A percentile compares a stretch with the other conserved stretches of the same genome.
Conservation (phyloP, 2,329 filamentous ascomycete genomes). For the Daldinia sp. region DNA sequence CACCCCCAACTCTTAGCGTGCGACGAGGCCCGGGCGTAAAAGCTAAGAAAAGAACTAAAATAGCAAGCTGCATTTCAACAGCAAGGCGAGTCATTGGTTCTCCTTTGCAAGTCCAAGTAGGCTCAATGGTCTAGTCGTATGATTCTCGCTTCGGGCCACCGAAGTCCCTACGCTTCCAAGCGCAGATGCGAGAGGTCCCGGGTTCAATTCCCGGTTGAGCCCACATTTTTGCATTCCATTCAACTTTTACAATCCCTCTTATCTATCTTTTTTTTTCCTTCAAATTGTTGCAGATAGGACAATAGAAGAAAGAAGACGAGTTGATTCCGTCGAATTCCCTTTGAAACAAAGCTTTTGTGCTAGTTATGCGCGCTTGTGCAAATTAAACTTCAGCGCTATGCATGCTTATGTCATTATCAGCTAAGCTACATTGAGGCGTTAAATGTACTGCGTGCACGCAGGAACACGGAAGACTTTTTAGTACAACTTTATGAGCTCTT, state of each 20-base stretch:
- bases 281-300: no score
- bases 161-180: conserved; percentile 9
- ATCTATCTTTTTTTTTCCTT: no score
- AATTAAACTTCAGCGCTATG: neutral
- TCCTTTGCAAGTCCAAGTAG: neutral
- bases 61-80: neutral
- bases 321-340: no score
- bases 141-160: conserved; percentile 16
- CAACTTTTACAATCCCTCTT: no score
- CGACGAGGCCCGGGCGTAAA: no score
- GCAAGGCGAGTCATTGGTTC: neutral
- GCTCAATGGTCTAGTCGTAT: conserved; percentile 18
- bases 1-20: neutral
- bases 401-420: neutral
- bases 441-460: no score
- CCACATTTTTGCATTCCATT: conserved; percentile 17
- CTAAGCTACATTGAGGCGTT: no score
- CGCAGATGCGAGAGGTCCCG: conserved; percentile 42
- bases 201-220: conserved; percentile 48
- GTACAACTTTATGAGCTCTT: no score
- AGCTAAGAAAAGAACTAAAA: neutral
- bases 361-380: neutral
- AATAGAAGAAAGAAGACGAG: no score
- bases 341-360: neutral
- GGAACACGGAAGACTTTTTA: no score